Base-by-base conservation (phyloP, 768 basidiomycete species). In the Leucocoprinus sp. region DNA sequence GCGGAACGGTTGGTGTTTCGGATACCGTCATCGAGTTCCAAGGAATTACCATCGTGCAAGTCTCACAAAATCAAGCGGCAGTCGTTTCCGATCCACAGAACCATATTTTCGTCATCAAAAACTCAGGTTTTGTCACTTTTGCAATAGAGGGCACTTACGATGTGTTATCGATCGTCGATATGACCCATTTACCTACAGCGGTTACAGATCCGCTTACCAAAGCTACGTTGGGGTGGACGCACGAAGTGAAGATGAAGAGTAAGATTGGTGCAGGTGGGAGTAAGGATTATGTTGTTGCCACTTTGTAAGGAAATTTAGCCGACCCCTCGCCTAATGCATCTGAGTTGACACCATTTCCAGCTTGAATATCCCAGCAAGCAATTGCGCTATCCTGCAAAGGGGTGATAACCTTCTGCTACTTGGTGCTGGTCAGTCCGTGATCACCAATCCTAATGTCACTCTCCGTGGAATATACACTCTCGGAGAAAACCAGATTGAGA, bases 401-500 rank as follows among this genome's bases (percentile, higher is more conserved):
- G 86, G 84, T 12, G 84, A 91, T 53, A 84, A 89, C 37, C 70
- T 91, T 21, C 78, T 85, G 54, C 69, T 88, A 3, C 71, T 91
- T 18, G 73, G 80, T 38, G 88, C 88, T 31, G 88, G 88, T 1
- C 88, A 91, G 57, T 85, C 85, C 42, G 86, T 80, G 50, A 82
- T 91, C 57, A 89, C 87, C 8, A 83, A 86, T 55, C 86, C 88
- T 3, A 87, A 80, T 47, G 81, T 90, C 37, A 89, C 87, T 2
- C 64, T 90, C 4, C 82, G 87, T 45, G 85, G 85, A 2, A 54
- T 90, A 15, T 90, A 78, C 60, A 86, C 88, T 1, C 72, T 84
- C 2, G 87, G 87, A 22, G 88, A 90, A 59, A 87, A 84, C 54
- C 87, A 90, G 59, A 60, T 86, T 22, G 87, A 89, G 59, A 84